phyloP scores from a whole-genome alignment of 352 stramenopile species.

The Phytopythium ostracodes region DNA sequence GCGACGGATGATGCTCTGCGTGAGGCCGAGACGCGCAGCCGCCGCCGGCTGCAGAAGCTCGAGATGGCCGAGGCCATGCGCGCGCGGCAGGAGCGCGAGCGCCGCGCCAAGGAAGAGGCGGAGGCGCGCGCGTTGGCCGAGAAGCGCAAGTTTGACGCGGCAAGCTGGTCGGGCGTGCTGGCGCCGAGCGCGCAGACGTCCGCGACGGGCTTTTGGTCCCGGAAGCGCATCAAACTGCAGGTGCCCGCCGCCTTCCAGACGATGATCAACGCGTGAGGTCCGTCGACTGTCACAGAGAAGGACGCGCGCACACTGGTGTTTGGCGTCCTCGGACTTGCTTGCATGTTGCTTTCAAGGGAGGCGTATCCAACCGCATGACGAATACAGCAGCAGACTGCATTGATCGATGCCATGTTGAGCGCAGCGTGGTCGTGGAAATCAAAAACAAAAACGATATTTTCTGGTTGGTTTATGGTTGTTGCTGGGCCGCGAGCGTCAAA shows the following conservation, averaged over 20 bases:
- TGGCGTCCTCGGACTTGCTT: no score
- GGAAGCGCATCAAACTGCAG: conserved; percentile 55
- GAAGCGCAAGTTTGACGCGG: conserved; percentile 65
- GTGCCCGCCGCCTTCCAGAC: conserved; percentile 41
- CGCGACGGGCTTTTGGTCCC: conserved; percentile 43
- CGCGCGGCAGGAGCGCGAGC: conserved; percentile 60
- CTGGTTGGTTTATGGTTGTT: conserved; percentile 4
- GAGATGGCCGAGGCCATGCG: conserved; percentile 63
- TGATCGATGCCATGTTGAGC: no score
- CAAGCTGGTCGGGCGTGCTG: conserved; percentile 51
- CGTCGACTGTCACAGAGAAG: no score
- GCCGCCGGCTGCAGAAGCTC: conserved; percentile 58
- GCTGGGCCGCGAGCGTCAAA: not conserved
- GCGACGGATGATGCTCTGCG: conserved; percentile 78
- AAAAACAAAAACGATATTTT: conserved; percentile 3
- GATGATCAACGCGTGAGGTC: conserved; percentile 26
- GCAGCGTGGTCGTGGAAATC: not conserved
- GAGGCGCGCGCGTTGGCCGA: conserved; percentile 31
- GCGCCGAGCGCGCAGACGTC: conserved; percentile 14
- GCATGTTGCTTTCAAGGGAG: not conserved
- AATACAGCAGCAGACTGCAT: no score
- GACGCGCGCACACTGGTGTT: no score
- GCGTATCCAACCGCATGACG: not conserved
- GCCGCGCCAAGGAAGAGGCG: conserved; percentile 42
- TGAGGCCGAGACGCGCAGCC: conserved; percentile 71